Evolutionary conservation across 768 basidiomycete species (phyloP), one percentile per base, ranked within the genome.

Genomic region (Mycena epipterygia): DNA sequence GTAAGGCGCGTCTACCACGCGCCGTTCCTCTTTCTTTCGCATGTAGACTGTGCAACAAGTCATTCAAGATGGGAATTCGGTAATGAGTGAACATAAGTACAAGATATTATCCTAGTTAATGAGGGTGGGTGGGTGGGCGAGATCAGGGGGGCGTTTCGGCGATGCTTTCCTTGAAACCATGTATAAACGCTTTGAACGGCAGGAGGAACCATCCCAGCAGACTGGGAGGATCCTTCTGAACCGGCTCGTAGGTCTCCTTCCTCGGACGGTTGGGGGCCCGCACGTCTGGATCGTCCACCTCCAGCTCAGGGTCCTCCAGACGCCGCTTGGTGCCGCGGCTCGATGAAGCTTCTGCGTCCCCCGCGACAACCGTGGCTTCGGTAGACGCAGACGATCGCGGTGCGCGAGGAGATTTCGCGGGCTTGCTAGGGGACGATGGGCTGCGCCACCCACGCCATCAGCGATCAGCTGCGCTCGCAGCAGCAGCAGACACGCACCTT

Each of bases 101-200:
- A 71, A 62, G 41, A 53, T n/a, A 23, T 6, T 55, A 55, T 46
- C 67, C 35, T 60, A 58, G 30, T 49, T 58, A 71, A 66, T 57
- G 55, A 71, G 64, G n/a, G 57, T 17, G n/a, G n/a, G 52, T n/a
- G 64, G n/a, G 57, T 17, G n/a, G n/a, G 52, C 27, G 21, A 42
- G 30, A 71, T 71, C 70, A 71, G n/a, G 70, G 70, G n/a, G 70
- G 59, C 53, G 70, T 35, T 57, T 67, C 70, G 14, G 64, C 16
- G 72, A 91, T 78, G 75, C 89, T 89, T 79, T 92, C 90, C 73
- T 87, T 87, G 81, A 93, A 92, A 23, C 91, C 91, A 71, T 88
- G 86, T 63, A 90, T 83, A 76, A 93, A 92, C 8, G 89, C 88
- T 75, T 87, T 85, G 79, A 92, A 83, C 7, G 91, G 91, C 44